Conservation (phyloP, 768 basidiomycete species). For the Crepidotus variabilis region DNA sequence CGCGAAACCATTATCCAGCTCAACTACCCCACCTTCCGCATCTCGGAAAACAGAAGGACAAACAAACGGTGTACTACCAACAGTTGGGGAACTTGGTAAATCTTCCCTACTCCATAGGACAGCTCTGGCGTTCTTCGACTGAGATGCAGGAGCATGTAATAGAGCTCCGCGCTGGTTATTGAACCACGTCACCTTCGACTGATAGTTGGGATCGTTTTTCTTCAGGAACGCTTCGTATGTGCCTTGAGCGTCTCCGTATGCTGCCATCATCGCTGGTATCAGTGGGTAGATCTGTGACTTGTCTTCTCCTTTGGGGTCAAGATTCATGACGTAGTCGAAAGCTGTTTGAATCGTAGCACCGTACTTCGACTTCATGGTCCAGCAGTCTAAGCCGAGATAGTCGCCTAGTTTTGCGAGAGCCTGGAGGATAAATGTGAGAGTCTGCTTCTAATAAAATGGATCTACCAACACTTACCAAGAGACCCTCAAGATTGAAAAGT, state of each 20-base stretch:
- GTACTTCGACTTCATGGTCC: constrained; percentile 44
- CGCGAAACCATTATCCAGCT: constrained; percentile 40
- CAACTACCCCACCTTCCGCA: constrained; percentile 16
- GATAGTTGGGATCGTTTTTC: constrained; percentile 32
- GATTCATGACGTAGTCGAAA: constrained; percentile 52
- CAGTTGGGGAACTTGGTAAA: background rate
- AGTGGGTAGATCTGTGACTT: constrained; percentile 50
- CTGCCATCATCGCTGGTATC: constrained; percentile 51
- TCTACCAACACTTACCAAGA: constrained; percentile 45
- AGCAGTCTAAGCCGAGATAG: constrained; percentile 34
- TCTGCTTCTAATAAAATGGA: background rate
- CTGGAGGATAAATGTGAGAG: constrained; percentile 23
- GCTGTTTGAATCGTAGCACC: constrained; percentile 58
- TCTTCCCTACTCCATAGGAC: constrained; percentile 11
- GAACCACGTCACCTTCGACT: constrained; percentile 43
- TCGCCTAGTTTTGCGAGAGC: constrained; percentile 53
- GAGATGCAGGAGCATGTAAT: constrained; percentile 29
- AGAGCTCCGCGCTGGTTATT: constrained; percentile 51
- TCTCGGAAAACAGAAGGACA: constrained; percentile 36
- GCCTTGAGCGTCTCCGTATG: constrained; percentile 60
- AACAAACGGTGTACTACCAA: background rate
- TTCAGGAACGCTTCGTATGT: constrained; percentile 50
- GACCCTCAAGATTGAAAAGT: constrained; percentile 63
- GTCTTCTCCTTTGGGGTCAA: constrained; percentile 31
- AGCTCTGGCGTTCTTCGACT: constrained; percentile 14